Base-by-base conservation (phyloP, 75 land plant species). In the Sequoiadendron giganteum region DNA sequence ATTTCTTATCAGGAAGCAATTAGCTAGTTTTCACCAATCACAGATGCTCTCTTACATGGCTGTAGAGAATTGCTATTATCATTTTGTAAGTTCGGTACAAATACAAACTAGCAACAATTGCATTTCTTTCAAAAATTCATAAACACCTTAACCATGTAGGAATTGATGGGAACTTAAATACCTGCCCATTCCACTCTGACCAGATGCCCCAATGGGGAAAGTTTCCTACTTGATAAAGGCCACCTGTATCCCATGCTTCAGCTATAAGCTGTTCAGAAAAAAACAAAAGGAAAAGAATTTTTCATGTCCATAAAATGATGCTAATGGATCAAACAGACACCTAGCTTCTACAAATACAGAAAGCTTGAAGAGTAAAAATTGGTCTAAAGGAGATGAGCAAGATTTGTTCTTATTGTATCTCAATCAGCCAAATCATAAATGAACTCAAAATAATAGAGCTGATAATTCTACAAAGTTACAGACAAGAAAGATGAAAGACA, bases 131-230 rank as follows among this genome's bases (percentile, higher is more conserved):
- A 82, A 47, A 47, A 10, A 82, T 47, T 82, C 14, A 28, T 28
- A 79, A n/a, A 42, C 48, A 82, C 32, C 8, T 10, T 10, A 82
- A 3, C 84, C 48, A 47, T n/a, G 5, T 11, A 13, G 30, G 13
- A 43, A 43, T 21, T 47, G 14, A 82, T n/a, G 32, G 30, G 9
- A 40, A 3, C 25, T 18, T 9, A 88, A 89, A 48, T 61, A 95
- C 99, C 97, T 97, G 93, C 85, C 99, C 99, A 90, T 98, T 98
- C 99, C 99, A 98, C 91, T 98, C 99, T 77, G 99, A 98, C 99
- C 99, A 98, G 45, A 96, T 84, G 82, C 97, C 96, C 96, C 97
- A 97, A 84, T 96, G 99, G 36, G 99, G 99, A 88, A 98, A 98
- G 38, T 79, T 91, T 25, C 99, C 99, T 87, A 98, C 99, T 97